phyloP scores from a whole-genome alignment of 192 early-diverging fungal genomes.

The Dispira parvispora region DNA sequence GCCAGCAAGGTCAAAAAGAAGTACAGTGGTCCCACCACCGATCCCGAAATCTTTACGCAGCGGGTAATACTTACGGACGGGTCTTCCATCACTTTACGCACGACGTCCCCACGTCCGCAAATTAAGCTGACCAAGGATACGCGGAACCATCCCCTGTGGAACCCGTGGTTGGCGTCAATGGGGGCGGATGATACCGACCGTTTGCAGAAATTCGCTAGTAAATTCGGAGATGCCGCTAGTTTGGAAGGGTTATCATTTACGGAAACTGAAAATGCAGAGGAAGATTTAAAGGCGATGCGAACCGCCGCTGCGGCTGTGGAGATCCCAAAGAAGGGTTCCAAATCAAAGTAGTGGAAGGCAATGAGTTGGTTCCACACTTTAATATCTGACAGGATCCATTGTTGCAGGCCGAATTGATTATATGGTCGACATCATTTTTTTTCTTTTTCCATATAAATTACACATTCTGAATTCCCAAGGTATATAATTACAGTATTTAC shows the following conservation, averaged over 20 bases:
- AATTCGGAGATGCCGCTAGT: constrained; percentile 50
- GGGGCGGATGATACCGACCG: constrained; percentile 66
- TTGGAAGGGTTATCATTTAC: constrained; percentile 24
- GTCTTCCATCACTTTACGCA: constrained; percentile 59
- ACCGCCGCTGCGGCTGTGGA: not conserved
- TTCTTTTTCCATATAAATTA: no score
- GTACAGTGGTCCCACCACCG: constrained; percentile 5
- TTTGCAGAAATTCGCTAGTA: constrained; percentile 62
- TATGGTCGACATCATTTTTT: no score
- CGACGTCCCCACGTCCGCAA: constrained; percentile 71
- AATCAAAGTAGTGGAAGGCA: no score
- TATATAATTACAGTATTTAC: no score
- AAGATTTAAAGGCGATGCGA: not conserved
- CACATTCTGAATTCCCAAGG: no score
- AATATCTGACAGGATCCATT: no score
- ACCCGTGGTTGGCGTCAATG: constrained; percentile 39
- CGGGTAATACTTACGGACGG: constrained; percentile 81
- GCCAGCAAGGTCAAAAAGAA: constrained; percentile 1
- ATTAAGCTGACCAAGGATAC: constrained; percentile 81
- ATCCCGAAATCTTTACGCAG: constrained; percentile 61
- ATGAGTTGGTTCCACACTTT: no score
- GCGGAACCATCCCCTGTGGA: constrained; percentile 89
- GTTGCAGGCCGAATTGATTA: no score
- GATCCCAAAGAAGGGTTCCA: no score
- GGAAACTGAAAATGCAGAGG: constrained; percentile 4